Base-by-base conservation (phyloP, 345 rosid species). In the Stellera chamaejasme region DNA sequence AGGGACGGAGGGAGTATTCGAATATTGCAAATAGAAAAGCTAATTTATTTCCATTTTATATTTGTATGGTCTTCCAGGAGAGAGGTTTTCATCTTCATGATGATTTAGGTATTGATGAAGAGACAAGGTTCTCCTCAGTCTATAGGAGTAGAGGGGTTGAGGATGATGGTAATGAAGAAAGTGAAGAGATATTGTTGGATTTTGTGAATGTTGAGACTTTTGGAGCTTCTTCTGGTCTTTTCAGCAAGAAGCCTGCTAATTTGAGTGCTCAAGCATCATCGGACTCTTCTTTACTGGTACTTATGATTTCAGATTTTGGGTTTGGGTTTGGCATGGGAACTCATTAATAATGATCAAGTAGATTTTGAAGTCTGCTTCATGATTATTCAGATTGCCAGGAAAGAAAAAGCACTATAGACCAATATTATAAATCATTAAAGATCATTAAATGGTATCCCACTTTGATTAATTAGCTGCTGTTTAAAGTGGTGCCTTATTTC, bases 71-170 rank as follows among this genome's bases (percentile, higher is more conserved):
- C 54, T 27, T 45, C 59, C 84, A 94, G 99, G 97, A 94, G 82
- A 85, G 97, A 67, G 95, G 97, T 55, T 56, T 66, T 59, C 73
- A 78, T 70, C 72, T 77, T 58, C 72, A 69, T 62, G 95, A 75
- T 56, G 72, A 65, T 69, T 67, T 64, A 55, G 90, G 80, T 63
- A 54, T 76, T 44, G 99, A 94, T 46, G 97, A 90, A 69, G 97
- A 94, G 76, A 72, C 86, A 52, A 79, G 88, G 65, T 94, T 66
- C 67, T 87, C 97, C 28, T 79, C 99, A 11, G 99, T 94, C 59
- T 63, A 48, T 59, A 72, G 83, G 71, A 82, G 79, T 64, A 55
- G 55, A 53, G 66, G 56, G 52, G 50, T 76, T 47, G 99, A 84
- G 65, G 95, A 87, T 69, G 74, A 96, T 76, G 97, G 96, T 48